Evolutionary conservation across 129 eudicot genomes (phyloP).

Genomic region (Saussurea involucrata): DNA sequence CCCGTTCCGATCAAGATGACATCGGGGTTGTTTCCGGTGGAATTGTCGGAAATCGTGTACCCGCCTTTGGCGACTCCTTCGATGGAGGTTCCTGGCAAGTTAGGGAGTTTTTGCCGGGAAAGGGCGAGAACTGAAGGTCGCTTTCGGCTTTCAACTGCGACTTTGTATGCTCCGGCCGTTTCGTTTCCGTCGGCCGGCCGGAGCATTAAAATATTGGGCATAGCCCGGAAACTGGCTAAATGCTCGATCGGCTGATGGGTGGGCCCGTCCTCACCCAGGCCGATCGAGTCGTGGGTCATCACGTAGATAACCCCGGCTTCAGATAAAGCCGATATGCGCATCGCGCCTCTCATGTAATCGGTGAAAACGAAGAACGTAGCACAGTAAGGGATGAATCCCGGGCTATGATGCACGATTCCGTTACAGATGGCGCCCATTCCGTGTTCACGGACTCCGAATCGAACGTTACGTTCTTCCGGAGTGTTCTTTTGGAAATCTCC

Average conservation of each 20-base stretch:
- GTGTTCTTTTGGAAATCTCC: constrained; percentile 56
- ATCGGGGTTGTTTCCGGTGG: constrained; percentile 49
- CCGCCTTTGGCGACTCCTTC: constrained; percentile 61
- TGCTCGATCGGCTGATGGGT: constrained; percentile 72
- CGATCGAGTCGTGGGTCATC: constrained; percentile 66
- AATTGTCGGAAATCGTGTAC: constrained; percentile 44
- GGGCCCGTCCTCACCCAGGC: constrained; percentile 64
- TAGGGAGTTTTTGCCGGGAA: constrained; percentile 56
- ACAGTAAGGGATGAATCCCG: constrained; percentile 58
- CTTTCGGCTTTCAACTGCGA: constrained; percentile 38
- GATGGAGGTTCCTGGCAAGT: constrained; percentile 48
- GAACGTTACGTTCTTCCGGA: constrained; percentile 51
- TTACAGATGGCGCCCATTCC: constrained; percentile 70
- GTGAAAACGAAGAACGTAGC: constrained; percentile 73
- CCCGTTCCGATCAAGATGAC: constrained; percentile 58
- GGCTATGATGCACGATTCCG: constrained; percentile 57
- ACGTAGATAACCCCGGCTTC: constrained; percentile 51
- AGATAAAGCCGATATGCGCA: constrained; percentile 49
- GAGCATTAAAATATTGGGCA: constrained; percentile 66
- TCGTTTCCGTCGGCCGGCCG: constrained; percentile 73
- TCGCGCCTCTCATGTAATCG: constrained; percentile 64
- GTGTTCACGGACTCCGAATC: constrained; percentile 61
- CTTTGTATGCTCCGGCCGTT: constrained; percentile 58
- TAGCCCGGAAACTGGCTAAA: constrained; percentile 67
- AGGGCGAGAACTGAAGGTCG: constrained; percentile 63